phyloP scores from a whole-genome alignment of 306 rosid genomes.

The Dicorynia guianensis region DNA sequence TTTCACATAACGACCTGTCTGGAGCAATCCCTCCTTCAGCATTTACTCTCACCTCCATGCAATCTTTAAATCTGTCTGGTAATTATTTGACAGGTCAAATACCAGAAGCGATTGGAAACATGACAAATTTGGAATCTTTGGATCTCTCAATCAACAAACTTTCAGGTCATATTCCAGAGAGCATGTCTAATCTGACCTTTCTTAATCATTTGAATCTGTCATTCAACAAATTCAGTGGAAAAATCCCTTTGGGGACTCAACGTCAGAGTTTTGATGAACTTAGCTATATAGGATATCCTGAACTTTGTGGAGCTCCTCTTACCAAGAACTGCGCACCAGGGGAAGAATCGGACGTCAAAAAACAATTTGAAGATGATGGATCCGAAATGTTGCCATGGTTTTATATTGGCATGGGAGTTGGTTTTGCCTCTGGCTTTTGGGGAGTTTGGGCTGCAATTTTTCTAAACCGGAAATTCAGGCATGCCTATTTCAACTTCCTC shows the following conservation, averaged over 20 bases:
- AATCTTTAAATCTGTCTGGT: conserved; percentile 27
- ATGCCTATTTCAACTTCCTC: background rate
- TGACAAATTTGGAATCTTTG: background rate
- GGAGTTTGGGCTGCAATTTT: conserved; percentile 8
- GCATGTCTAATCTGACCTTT: conserved; percentile 17
- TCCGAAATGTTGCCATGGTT: background rate
- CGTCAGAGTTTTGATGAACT: conserved; percentile 13
- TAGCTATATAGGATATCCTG: background rate
- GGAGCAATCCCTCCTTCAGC: conserved; percentile 32
- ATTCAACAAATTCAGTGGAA: background rate
- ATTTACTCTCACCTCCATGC: background rate
- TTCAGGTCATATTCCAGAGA: conserved; percentile 25
- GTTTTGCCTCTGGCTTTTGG: conserved; percentile 22
- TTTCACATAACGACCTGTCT: conserved; percentile 26
- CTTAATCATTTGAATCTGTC: conserved; percentile 18
- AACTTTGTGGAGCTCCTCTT: conserved; percentile 22
- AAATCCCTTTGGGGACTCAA: conserved; percentile 31
- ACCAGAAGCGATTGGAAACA: conserved; percentile 26
- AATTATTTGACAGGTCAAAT: conserved; percentile 39
- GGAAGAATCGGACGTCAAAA: background rate
- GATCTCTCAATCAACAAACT: background rate
- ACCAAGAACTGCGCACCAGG: background rate
- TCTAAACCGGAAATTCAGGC: background rate
- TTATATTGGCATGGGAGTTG: background rate
- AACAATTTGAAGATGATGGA: background rate